Conservation (phyloP, 116 monocot genomes). For the Trichopus zeylanicus region DNA sequence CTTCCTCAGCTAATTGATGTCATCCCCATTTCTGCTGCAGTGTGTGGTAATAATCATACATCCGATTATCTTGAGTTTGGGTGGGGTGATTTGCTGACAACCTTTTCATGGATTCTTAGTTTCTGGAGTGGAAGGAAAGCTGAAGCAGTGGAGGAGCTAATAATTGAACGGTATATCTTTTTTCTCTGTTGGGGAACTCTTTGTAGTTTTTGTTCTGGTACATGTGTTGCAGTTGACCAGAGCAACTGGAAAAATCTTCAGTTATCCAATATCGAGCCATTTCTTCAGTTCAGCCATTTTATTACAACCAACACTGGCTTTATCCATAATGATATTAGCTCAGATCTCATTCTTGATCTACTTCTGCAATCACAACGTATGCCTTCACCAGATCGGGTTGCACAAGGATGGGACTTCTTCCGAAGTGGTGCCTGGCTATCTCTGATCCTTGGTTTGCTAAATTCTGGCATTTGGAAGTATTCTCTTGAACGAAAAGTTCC, state of each 20-base stretch:
- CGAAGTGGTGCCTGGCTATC: conserved; percentile 58
- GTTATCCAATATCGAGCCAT: conserved; percentile 21
- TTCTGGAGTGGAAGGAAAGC: conserved; percentile 69
- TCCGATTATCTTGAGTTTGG: conserved; percentile 38
- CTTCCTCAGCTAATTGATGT: conserved; percentile 79
- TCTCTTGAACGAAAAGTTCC: conserved; percentile 15
- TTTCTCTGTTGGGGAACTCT: conserved; percentile 70
- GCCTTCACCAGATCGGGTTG: conserved; percentile 3
- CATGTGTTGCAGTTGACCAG: conserved; percentile 5
- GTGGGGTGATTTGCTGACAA: conserved; percentile 26
- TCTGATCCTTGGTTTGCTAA: conserved; percentile 47
- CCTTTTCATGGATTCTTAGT: conserved; percentile 47
- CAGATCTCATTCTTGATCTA: conserved; percentile 23
- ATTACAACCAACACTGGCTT: conserved; percentile 13
- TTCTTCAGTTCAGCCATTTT: conserved; percentile 46
- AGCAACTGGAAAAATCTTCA: conserved; percentile 15
- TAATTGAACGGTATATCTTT: conserved; percentile 85
- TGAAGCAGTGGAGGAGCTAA: conserved; percentile 57
- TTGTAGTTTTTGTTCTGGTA: conserved; percentile 18
- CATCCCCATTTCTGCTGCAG: conserved; percentile 14
- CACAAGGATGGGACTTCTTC: conserved; percentile 58
- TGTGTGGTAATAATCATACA: conserved; percentile 18
- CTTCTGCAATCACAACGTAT: conserved; percentile 34
- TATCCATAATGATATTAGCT: conserved; percentile 11
- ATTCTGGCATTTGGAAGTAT: conserved; percentile 36